These are phyloP conservation scores for Saccharomycopsis babjevae DNA, from an alignment of 805 yeast species.

Conservation along the genomic window DNA sequence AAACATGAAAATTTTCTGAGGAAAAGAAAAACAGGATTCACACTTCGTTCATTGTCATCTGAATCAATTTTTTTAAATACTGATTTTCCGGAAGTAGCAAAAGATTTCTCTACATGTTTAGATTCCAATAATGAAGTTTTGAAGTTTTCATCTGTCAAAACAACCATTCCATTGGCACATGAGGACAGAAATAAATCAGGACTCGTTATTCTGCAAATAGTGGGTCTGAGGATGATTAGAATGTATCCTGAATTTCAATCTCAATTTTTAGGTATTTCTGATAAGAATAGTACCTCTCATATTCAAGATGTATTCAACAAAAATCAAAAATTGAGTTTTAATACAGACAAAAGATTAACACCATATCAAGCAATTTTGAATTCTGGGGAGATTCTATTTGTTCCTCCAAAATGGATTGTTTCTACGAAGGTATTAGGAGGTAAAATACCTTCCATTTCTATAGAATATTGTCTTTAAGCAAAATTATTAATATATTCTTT, in stretches of 20 bases:
- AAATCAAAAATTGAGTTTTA: conserved; percentile 10
- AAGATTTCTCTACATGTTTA: conserved; percentile 25
- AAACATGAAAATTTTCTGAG: background rate
- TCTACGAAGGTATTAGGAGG: conserved; percentile 21
- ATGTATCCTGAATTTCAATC: conserved; percentile 29
- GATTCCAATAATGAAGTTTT: conserved; percentile 12
- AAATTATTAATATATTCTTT: background rate
- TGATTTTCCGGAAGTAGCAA: conserved; percentile 25
- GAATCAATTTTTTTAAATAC: conserved; percentile 23
- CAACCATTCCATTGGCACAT: conserved; percentile 29
- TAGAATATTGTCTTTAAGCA: background rate
- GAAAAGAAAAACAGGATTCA: conserved; percentile 25
- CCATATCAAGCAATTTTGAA: conserved; percentile 25
- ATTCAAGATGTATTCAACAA: conserved; percentile 24
- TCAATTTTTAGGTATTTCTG: conserved; percentile 22
- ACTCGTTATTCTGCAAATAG: conserved; percentile 25
- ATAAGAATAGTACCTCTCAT: conserved; percentile 26
- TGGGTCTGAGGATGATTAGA: conserved; percentile 25
- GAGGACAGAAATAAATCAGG: conserved; percentile 27
- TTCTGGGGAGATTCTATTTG: conserved; percentile 29
- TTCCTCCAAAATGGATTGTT: conserved; percentile 31
- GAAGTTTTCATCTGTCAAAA: conserved; percentile 26
- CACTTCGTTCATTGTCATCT: conserved; percentile 23
- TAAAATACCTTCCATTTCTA: background rate
- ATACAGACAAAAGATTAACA: conserved; percentile 16